phyloP scores from a whole-genome alignment of 2,329 filamentous ascomycete genomes.

The Cordyceps fumosorosea region DNA sequence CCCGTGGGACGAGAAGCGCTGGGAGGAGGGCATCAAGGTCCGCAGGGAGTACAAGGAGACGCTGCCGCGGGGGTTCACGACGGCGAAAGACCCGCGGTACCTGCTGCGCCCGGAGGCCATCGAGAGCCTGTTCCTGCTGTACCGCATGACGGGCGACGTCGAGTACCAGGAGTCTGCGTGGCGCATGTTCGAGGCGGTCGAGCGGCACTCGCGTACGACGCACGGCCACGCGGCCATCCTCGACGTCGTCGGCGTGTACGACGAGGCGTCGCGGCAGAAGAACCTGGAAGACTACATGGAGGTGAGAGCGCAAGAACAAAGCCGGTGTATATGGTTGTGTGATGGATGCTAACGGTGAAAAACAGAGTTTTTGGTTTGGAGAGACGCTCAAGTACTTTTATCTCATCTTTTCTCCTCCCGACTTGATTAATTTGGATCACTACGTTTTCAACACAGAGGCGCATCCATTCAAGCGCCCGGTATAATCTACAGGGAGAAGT shows the following conservation, averaged over 20 bases:
- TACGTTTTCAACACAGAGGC: conserved; percentile 54
- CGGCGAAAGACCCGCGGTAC: conserved; percentile 50
- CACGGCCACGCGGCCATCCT: conserved; percentile 57
- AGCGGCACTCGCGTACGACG: conserved; percentile 49
- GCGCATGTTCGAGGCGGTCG: conserved; percentile 62
- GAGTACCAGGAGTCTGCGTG: conserved; percentile 62
- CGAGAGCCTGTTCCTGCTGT: conserved; percentile 74
- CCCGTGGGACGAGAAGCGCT: conserved; percentile 25
- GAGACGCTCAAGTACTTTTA: conserved; percentile 61
- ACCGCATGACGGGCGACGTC: conserved; percentile 60
- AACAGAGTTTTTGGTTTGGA: conserved; percentile 58
- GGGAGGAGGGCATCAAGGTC: conserved; percentile 15
- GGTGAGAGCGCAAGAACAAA: conserved; percentile 21
- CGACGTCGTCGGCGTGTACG: conserved; percentile 41
- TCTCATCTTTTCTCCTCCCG: conserved; percentile 50
- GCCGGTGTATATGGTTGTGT: conserved; percentile 36
- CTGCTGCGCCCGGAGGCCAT: conserved; percentile 70
- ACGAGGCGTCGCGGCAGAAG: conserved; percentile 33
- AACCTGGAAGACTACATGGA: conserved; percentile 58
- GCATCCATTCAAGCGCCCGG: conserved; percentile 37
- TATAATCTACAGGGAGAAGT: not conserved
- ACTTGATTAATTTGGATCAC: conserved; percentile 50
- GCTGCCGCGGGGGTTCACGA: conserved; percentile 48
- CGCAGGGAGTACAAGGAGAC: conserved; percentile 13
- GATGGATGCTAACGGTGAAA: conserved; percentile 74